Conservation (phyloP, 164 flowering plant species). For the Hamamelis virginiana region DNA sequence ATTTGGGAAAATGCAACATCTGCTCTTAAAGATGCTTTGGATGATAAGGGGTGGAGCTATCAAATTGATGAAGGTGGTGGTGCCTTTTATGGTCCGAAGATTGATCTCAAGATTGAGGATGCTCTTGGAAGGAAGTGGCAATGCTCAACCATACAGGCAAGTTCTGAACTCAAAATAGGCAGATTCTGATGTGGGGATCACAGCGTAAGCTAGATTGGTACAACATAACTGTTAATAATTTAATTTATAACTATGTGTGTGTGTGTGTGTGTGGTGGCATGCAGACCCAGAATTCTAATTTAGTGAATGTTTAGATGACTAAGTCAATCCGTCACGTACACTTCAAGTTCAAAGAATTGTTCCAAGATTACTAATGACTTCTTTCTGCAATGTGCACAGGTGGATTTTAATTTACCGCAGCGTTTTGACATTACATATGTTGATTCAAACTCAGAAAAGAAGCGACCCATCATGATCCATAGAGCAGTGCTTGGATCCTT, state of each 20-base stretch:
- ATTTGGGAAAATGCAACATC: conserved; percentile 93
- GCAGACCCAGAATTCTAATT: no score
- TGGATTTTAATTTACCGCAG: conserved; percentile 91
- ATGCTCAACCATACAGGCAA: conserved; percentile 92
- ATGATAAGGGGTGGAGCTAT: conserved; percentile 90
- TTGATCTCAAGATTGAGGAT: conserved; percentile 97
- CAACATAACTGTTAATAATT: no score
- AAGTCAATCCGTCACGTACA: no score
- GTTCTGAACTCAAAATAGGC: conserved; percentile 7
- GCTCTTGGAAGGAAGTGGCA: conserved; percentile 99
- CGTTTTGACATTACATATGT: conserved; percentile 90
- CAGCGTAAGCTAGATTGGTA: no score
- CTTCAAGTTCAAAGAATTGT: no score
- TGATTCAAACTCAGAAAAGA: conserved; percentile 75
- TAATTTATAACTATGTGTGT: no score
- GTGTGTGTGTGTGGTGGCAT: no score
- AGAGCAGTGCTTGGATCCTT: conserved; percentile 97
- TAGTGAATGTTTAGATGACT: no score
- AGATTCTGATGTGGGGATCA: no score
- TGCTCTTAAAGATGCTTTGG: conserved; percentile 89
- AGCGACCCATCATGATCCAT: conserved; percentile 93
- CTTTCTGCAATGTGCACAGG: conserved; percentile 39
- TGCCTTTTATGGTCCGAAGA: conserved; percentile 98
- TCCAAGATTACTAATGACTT: no score
- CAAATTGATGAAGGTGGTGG: conserved; percentile 96